Evolutionary conservation across 2,329 filamentous ascomycete species (phyloP), one percentile per base, ranked within the genome.

Genomic region (Neoscytalidium dimidiatum): DNA sequence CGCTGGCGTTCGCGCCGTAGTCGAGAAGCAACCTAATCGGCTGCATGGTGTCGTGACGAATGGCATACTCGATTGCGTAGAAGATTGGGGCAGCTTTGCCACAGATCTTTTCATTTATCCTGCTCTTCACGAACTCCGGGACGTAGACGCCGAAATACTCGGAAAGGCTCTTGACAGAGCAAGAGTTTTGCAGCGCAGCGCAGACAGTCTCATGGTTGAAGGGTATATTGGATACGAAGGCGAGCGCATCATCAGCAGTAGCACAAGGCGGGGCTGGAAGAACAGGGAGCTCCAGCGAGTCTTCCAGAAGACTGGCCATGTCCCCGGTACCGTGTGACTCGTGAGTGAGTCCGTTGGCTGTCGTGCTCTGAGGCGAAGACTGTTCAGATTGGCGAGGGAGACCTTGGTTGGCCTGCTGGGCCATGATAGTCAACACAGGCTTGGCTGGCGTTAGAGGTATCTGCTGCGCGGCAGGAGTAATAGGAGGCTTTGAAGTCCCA

Each of bases 1-100:
- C 48, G 19, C 41, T 51, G 5, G 58, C 43, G 28, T 51, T 21
- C 5, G 61, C 49, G 26, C 48, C 26, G 13, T 64, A 23, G n/a
- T 56, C n/a, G 14, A 64, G 17, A 48, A 64, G 14, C 21, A 64
- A 26, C 14, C 23, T 17, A 35, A 64, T 23, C 11, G 29, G 5
- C 48, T 33, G 8, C 4, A 49, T 7, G 48, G 19, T 29, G 38
- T 56, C 21, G 17, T 41, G 33, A n/a, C 56, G 14, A 13, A 64
- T 46, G 17, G 61, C 61, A n/a, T 52, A 21, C 8, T 52, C 49
- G 17, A 52, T 52, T 2, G 49, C 49, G n/a, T 61, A 61, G 43
- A 61, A 61, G 21, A 61, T n/a, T 8, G 57, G 38, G 4, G 38
- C 6, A 26, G 17, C 17, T 9, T 21, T 31, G 11, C 52, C 52